Conservation (phyloP, 176 grass and related monocot genomes). For the Oryza rufipogon region DNA sequence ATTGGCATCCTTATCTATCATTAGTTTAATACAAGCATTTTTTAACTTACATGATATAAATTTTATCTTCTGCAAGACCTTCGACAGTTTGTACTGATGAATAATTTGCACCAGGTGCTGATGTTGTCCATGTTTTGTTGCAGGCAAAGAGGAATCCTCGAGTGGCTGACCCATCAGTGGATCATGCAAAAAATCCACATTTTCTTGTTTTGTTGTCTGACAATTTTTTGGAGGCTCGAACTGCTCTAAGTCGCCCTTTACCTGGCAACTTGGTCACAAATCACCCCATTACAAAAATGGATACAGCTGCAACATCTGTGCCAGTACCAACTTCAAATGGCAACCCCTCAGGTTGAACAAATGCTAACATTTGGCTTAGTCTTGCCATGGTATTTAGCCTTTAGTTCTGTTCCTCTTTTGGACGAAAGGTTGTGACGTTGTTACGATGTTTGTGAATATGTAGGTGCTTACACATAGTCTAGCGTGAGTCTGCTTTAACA, state of each 20-base stretch:
- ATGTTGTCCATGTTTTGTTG: slow-evolving; percentile 32
- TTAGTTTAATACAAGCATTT: not conserved
- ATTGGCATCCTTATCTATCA: not conserved
- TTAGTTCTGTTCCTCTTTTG: slow-evolving; percentile 26
- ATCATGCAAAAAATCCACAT: slow-evolving; percentile 72
- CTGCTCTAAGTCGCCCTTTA: slow-evolving; percentile 71
- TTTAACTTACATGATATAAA: slow-evolving; percentile 13
- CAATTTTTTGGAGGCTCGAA: slow-evolving; percentile 80
- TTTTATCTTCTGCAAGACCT: slow-evolving; percentile 3
- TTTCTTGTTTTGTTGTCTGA: slow-evolving; percentile 90
- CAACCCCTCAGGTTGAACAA: slow-evolving; percentile 70
- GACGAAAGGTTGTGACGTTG: slow-evolving; percentile 25
- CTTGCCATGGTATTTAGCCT: slow-evolving; percentile 19
- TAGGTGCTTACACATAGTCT: not conserved
- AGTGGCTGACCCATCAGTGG: slow-evolving; percentile 65
- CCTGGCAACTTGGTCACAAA: slow-evolving; percentile 55
- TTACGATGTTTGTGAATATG: slow-evolving; percentile 20
- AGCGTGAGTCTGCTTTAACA: slow-evolving; percentile 30
- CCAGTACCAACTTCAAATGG: slow-evolving; percentile 53
- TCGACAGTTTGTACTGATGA: slow-evolving; percentile 16
- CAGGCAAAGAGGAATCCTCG: slow-evolving; percentile 88
- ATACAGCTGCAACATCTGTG: slow-evolving; percentile 55
- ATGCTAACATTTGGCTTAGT: slow-evolving; percentile 27
- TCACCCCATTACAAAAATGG: slow-evolving; percentile 67
- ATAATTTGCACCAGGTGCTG: slow-evolving; percentile 15